Conservation (phyloP, 2,329 filamentous ascomycete genomes). For the Neurospora sp. region DNA sequence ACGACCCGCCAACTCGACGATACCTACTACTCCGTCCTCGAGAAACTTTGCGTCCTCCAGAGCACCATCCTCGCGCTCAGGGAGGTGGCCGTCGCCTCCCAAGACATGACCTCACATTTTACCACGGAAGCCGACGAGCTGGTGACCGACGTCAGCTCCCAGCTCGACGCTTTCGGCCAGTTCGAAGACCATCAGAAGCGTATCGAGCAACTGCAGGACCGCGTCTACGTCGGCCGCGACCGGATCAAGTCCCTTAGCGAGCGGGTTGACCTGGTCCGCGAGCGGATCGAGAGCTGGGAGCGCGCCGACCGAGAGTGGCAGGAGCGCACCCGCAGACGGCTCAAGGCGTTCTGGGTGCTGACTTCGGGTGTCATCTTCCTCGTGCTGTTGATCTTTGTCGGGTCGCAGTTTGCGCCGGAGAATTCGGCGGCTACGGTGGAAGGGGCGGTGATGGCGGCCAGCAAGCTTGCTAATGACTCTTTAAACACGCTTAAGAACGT, state of each 20-base stretch:
- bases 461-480: conserved; percentile 8
- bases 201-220: conserved; percentile 50
- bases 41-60: conserved; percentile 55
- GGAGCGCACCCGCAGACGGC: conserved; percentile 52
- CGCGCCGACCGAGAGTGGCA: conserved; percentile 57
- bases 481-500: conserved; percentile 6
- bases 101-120: conserved; percentile 49
- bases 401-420: conserved; percentile 23
- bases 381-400: conserved; percentile 33
- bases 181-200: conserved; percentile 56
- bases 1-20: conserved; percentile 60
- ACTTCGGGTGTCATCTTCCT: conserved; percentile 39
- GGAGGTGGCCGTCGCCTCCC: conserved; percentile 54
- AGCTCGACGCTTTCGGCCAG: conserved; percentile 49
- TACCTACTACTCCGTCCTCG: conserved; percentile 63
- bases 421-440: conserved; percentile 6
- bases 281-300: conserved; percentile 58
- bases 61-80: conserved; percentile 54
- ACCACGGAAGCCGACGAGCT: conserved; percentile 48
- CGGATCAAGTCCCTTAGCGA: conserved; percentile 49
- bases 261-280: conserved; percentile 53
- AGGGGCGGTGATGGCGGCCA: background rate
- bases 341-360: conserved; percentile 54
- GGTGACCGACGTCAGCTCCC: conserved; percentile 47
- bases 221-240: conserved; percentile 50